Evolutionary conservation across 2,329 filamentous ascomycete species (phyloP).

Genomic region (Epichloe amarillans): DNA sequence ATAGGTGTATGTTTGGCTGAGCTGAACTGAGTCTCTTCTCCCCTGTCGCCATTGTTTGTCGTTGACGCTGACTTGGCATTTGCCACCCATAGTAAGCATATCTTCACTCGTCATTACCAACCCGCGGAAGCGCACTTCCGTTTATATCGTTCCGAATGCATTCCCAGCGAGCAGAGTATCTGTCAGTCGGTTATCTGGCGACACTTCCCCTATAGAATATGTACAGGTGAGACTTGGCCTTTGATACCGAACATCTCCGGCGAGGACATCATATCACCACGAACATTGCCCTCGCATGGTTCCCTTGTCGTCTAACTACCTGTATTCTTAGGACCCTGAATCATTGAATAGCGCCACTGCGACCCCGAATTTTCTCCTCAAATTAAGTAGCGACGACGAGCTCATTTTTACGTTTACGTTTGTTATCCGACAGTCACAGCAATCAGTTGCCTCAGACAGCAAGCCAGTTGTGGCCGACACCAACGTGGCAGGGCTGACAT

Average conservation of each 20-base stretch:
- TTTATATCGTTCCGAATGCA: conserved; percentile 71
- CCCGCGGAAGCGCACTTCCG: conserved; percentile 59
- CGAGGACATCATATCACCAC: not conserved
- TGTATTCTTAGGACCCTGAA: conserved; percentile 59
- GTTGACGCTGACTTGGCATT: conserved; percentile 2
- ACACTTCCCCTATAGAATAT: conserved; percentile 76
- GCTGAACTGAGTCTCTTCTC: conserved; percentile 6
- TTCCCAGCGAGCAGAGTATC: conserved; percentile 72
- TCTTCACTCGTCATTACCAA: conserved; percentile 73
- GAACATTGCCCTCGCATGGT: not conserved
- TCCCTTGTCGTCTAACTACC: conserved; percentile 2
- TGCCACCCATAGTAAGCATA: conserved; percentile 56
- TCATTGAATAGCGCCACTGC: conserved; percentile 28
- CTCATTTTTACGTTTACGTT: conserved; percentile 90
- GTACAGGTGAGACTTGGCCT: conserved; percentile 55
- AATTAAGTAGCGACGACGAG: conserved; percentile 82
- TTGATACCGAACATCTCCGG: conserved; percentile 2
- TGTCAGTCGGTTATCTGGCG: conserved; percentile 58
- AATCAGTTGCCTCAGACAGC: conserved; percentile 34
- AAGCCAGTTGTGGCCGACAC: conserved; percentile 48
- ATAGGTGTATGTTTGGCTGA: conserved; percentile 53
- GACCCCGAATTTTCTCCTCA: conserved; percentile 66
- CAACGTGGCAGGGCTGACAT: conserved; percentile 76
- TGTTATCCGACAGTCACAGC: conserved; percentile 47
- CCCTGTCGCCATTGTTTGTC: conserved; percentile 5